Evolutionary conservation across 352 stramenopile genomes (phyloP), one percentile per base, ranked within the genome.

Genomic region (Phytophthora pisi): DNA sequence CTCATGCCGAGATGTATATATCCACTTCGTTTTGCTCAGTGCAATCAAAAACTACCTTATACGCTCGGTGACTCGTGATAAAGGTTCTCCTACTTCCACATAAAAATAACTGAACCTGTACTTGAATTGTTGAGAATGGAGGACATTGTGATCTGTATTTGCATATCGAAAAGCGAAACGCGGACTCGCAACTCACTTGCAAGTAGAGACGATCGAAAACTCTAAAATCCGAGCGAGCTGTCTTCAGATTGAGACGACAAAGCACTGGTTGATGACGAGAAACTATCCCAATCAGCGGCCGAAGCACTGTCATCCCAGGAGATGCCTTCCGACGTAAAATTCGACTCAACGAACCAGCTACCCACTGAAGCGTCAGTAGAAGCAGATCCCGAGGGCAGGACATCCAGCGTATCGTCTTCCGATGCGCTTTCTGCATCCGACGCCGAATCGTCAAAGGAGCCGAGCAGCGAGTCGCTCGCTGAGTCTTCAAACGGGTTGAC

Each of bases 241-340:
- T 66, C 63, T 50, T 47, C 56, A 31, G 49, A 65, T 42, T 36
- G 38, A 51, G 63, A 70, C 5, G 42, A 11, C 26, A 49, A 70
- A 11, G 57, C 62, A 38, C 45, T 49, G 16, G 11, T 49, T 26
- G 42, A 49, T 15, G 62, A 58, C 16, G 16, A 59, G 13, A 51
- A 65, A 42, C 51, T 67, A 20, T 56, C 13, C 45, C 53, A 64
- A n/a, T 51, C 60, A 20, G 6, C 42, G 15, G 13, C 34, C 9
- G 46, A 65, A 40, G 31, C 36, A 38, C 54, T 64, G 26, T 38
- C 47, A 50, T 49, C 47, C 8, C 9, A 54, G 10, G 45, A 64
- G 13, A 10, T 18, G 5, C 49, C 46, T 36, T 54, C 34, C 3
- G 56, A 60, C 5, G 7, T 40, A 36, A 40, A 70, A 5, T 5